phyloP scores from a whole-genome alignment of 2,329 filamentous ascomycete species.

The Ceratocystis cacaofunesta region DNA sequence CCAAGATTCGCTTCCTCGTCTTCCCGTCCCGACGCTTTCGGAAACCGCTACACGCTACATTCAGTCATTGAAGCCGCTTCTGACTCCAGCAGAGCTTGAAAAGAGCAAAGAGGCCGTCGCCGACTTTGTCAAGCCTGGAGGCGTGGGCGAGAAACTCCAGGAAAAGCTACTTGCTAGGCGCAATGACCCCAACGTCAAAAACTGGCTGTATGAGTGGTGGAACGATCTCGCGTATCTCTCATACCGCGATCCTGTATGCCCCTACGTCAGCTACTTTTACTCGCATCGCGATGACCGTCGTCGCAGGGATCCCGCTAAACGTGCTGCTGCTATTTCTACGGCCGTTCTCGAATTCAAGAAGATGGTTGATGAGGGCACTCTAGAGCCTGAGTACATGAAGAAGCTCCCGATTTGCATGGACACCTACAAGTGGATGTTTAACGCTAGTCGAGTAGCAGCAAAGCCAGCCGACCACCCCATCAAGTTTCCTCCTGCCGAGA shows the following conservation, averaged over 20 bases:
- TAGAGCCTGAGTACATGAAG: conserved; percentile 99
- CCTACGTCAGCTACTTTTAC: conserved; percentile 99
- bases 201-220: conserved; percentile 98
- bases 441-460: conserved; percentile 70
- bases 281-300: conserved; percentile 87
- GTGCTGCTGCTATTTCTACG: conserved; percentile 78
- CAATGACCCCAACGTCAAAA: conserved; percentile 67
- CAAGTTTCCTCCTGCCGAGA: conserved; percentile 59
- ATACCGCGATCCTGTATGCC: conserved; percentile 90
- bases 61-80: conserved; percentile 61
- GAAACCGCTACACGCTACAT: conserved; percentile 70
- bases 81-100: conserved; percentile 53
- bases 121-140: conserved; percentile 78
- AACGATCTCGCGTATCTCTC: conserved; percentile 83
- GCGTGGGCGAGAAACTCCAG: conserved; percentile 69
- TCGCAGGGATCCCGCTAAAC: conserved; percentile 76
- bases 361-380: conserved; percentile 62
- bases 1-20: conserved; percentile 66
- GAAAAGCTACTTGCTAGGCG: conserved; percentile 68
- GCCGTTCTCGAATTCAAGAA: conserved; percentile 87
- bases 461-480: conserved; percentile 67
- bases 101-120: conserved; percentile 68
- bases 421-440: conserved; percentile 99
- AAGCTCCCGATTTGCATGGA: conserved; percentile 95
- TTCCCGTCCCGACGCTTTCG: conserved; percentile 69